phyloP scores from a whole-genome alignment of 495 filamentous ascomycete genomes.

The Neurospora cerealis region DNA sequence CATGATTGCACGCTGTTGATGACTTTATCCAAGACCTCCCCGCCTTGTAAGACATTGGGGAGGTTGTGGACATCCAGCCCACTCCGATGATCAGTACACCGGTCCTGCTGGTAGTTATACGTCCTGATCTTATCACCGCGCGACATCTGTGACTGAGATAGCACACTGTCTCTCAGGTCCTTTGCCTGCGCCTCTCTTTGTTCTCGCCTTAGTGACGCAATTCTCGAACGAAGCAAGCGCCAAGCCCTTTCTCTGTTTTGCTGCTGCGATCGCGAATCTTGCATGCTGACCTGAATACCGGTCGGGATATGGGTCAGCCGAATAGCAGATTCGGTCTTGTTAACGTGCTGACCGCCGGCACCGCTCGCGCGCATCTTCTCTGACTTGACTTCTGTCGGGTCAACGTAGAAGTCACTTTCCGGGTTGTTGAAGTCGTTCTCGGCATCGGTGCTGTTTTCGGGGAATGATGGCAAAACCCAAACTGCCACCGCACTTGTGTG shows the following conservation, averaged over 20 bases:
- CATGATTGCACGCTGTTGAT: constrained; percentile 76
- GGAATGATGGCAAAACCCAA: constrained; percentile 79
- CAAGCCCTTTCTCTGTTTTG: constrained; percentile 81
- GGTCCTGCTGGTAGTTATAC: constrained; percentile 88
- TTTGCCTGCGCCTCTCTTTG: constrained; percentile 75
- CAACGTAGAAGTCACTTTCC: constrained; percentile 79
- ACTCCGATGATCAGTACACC: constrained; percentile 88
- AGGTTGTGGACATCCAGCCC: constrained; percentile 76
- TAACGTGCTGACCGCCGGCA: constrained; percentile 94
- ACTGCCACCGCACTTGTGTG: constrained; percentile 90
- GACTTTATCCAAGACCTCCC: constrained; percentile 58
- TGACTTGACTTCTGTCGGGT: constrained; percentile 70
- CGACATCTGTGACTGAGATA: constrained; percentile 73
- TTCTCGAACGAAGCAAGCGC: constrained; percentile 67
- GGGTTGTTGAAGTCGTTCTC: constrained; percentile 67
- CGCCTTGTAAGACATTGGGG: constrained; percentile 66
- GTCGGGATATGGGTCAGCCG: constrained; percentile 89
- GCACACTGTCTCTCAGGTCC: constrained; percentile 58
- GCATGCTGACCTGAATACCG: constrained; percentile 74
- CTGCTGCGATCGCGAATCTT: constrained; percentile 85
- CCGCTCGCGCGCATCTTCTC: constrained; percentile 90
- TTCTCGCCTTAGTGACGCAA: constrained; percentile 73
- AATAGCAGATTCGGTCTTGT: constrained; percentile 94
- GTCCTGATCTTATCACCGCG: constrained; percentile 90
- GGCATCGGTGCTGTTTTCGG: constrained; percentile 38